Evolutionary conservation across 2,329 filamentous ascomycete species (phyloP).

Genomic region (Escovopsis sp.): DNA sequence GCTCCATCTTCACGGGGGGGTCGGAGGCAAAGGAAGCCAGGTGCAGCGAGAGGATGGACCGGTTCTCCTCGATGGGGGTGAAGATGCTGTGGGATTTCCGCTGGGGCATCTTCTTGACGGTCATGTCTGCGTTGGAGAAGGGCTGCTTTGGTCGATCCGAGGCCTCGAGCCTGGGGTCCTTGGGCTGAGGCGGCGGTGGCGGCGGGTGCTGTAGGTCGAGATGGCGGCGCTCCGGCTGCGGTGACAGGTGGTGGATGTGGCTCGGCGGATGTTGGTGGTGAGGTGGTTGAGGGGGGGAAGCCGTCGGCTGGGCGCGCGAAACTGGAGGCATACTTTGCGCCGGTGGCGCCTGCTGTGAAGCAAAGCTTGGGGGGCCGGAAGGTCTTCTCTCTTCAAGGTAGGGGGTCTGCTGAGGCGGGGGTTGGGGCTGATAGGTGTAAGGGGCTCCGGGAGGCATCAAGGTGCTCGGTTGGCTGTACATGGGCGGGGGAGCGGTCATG

Average conservation of each 20-base stretch:
- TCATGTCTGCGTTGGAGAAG: constrained; percentile 34
- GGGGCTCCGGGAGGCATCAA: constrained; percentile 25
- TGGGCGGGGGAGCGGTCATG: constrained; percentile 62
- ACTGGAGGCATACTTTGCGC: constrained; percentile 30
- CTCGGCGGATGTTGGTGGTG: constrained; percentile 35
- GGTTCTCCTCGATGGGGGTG: constrained; percentile 87
- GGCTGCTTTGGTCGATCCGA: constrained; percentile 31
- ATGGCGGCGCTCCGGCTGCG: constrained; percentile 26
- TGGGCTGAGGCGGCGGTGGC: constrained; percentile 35
- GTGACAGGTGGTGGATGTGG: constrained; percentile 32
- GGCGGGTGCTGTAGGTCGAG: constrained; percentile 35
- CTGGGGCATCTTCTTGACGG: constrained; percentile 51
- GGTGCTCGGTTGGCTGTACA: constrained; percentile 25
- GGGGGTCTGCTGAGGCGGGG: constrained; percentile 35
- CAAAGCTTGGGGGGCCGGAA: constrained; percentile 53
- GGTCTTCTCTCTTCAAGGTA: constrained; percentile 66
- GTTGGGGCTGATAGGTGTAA: constrained; percentile 20
- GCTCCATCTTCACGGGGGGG: constrained; percentile 17
- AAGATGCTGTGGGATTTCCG: constrained; percentile 88
- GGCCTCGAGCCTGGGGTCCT: constrained; percentile 23
- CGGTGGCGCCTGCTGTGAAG: constrained; percentile 37
- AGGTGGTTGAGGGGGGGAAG: constrained; percentile 42
- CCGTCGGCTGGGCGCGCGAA: constrained; percentile 33
- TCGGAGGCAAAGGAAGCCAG: constrained; percentile 52
- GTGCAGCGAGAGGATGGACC: constrained; percentile 77